Evolutionary conservation across 495 filamentous ascomycete genomes (phyloP), one percentile per base, ranked within the genome.

Genomic region (Letharia columbiana): DNA sequence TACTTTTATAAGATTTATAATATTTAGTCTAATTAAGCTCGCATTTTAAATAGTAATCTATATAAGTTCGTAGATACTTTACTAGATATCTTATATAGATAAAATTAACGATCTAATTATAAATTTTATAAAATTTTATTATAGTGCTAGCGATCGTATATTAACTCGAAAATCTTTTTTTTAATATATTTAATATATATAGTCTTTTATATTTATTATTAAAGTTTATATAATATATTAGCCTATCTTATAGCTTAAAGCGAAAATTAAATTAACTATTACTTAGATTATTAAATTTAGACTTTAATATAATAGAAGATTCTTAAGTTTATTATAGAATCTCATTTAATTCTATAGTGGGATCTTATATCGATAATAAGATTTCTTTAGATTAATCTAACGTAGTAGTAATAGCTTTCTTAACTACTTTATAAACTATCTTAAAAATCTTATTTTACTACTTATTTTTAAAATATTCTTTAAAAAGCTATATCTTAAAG

Each of bases 31-130:
- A 54, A 33, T 56, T 37, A 15, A 67, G 6, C 8, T 40, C 12
- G 45, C 60, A 67, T n/a, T 54, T n/a, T 45, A 47, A 23, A 28
- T 56, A 61, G 15, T 66, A 61, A 17, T 54, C 41, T 18, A 54
- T 61, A 66, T 49, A 61, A 9, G n/a, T 54, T 9, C 18, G 8
- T 18, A 60, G 1, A 52, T 62, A 52, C 2, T 31, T 50, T 17
- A 23, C 13, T 37, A 61, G n/a, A 35, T 66, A n/a, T 28, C 23
- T n/a, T 60, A 47, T 20, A 20, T 47, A 54, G 2, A 54, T 15
- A 12, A 15, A 54, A 33, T 6, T 33, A 13, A 15, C 28, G 1
- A 54, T 31, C 13, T 6, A 4, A 31, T 54, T 33, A 33, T 54
- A 54, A 5, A 0, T 31, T 28, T 12, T 11, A 31, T 54, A 15